Percentiles rank a stretch among this genome's conserved stretches.
Evolutionary conservation across 805 yeast genomes (phyloP).

Genomic region (Candida silvatica): DNA sequence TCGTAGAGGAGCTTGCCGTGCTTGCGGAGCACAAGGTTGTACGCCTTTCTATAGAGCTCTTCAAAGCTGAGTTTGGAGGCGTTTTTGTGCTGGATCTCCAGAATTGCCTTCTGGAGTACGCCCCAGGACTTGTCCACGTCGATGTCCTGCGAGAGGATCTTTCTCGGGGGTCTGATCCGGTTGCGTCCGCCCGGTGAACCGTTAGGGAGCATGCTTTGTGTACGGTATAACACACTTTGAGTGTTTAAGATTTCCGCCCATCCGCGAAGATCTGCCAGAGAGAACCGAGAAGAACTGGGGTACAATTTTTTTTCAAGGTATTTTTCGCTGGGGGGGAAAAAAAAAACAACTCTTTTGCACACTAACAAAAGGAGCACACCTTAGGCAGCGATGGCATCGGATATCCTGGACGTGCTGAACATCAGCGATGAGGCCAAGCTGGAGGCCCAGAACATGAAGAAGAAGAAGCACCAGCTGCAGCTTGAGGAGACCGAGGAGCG

Average conservation of each 20-base stretch:
- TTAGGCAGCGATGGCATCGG: slow-evolving; percentile 31
- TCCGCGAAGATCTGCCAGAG: no score
- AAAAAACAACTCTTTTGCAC: no score
- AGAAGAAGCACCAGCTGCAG: slow-evolving; percentile 29
- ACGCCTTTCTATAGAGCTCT: slow-evolving; percentile 71
- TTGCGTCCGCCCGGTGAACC: slow-evolving; percentile 27
- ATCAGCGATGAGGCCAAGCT: slow-evolving; percentile 40
- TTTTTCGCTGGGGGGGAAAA: no score
- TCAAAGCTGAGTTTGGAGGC: slow-evolving; percentile 75
- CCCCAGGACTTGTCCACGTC: slow-evolving; percentile 66
- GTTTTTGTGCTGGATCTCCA: slow-evolving; percentile 61
- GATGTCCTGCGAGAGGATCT: slow-evolving; percentile 29
- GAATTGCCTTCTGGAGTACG: slow-evolving; percentile 56
- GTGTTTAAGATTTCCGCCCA: no score
- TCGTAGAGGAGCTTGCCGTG: slow-evolving; percentile 59
- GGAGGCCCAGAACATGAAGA: slow-evolving; percentile 23
- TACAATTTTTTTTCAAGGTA: no score
- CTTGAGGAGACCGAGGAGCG: slow-evolving; percentile 16
- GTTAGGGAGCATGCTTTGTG: slow-evolving; percentile 1
- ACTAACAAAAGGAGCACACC: no score
- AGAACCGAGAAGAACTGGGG: no score
- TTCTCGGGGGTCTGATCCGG: slow-evolving; percentile 61
- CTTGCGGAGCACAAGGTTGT: slow-evolving; percentile 64
- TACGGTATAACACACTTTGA: no score
- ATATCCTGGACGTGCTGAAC: slow-evolving; percentile 71